Conservation (phyloP, 2,329 filamentous ascomycete genomes). For the Tolypocladium guangdongense region DNA sequence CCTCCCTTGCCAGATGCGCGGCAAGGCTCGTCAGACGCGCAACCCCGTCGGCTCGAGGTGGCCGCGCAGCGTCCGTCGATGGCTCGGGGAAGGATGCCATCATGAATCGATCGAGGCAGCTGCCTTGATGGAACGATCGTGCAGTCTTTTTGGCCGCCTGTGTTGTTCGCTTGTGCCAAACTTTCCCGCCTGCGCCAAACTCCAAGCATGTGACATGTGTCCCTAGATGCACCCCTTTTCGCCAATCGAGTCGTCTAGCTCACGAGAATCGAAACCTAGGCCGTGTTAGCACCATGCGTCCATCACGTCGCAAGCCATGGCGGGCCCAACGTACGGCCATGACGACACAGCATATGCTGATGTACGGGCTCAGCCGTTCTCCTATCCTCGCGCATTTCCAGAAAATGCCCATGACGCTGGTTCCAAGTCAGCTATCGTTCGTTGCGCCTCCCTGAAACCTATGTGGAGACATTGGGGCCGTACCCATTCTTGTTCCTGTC, state of each 20-base stretch:
- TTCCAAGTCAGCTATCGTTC: background rate
- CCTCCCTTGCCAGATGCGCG: background rate
- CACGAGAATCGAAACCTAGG: slow-evolving; percentile 24
- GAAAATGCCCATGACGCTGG: slow-evolving; percentile 70
- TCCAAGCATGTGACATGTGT: background rate
- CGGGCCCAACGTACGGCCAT: slow-evolving; percentile 62
- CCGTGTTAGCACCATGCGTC: slow-evolving; percentile 2
- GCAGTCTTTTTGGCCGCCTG: background rate
- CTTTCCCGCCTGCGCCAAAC: background rate
- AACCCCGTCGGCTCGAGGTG: background rate
- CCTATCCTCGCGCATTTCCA: slow-evolving; percentile 95
- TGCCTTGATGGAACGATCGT: background rate
- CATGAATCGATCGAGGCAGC: background rate
- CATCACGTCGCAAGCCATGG: background rate
- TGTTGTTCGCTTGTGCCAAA: background rate
- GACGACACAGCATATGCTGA: slow-evolving; percentile 82
- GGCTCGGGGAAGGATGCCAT: background rate
- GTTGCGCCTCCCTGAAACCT: background rate
- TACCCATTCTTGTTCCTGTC: slow-evolving; percentile 90
- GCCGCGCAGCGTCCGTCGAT: background rate
- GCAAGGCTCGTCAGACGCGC: background rate
- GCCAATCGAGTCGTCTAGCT: slow-evolving; percentile 18
- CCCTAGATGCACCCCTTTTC: background rate
- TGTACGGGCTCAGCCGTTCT: slow-evolving; percentile 87
- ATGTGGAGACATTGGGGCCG: slow-evolving; percentile 8